These are phyloP conservation scores for Pachyrhizus erosus DNA, from an alignment of 306 rosid genomes.

Conservation along the genomic window DNA sequence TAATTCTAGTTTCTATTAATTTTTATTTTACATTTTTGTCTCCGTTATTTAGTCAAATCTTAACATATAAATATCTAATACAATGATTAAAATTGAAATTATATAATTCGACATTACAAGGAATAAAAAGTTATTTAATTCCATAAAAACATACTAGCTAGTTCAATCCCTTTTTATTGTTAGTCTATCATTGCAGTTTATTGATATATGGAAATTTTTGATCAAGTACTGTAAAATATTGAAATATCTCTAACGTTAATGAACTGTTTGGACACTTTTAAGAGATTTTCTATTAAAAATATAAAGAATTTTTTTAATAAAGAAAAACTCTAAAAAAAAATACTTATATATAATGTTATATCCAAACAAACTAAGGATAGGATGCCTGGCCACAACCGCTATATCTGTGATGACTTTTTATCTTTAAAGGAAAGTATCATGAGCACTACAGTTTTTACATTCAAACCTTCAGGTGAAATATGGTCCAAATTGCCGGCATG, in stretches of 20 bases:
- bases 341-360: too few relatives aligned
- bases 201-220: background rate
- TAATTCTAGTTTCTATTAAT: too few relatives aligned
- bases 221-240: background rate
- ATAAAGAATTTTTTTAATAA: too few relatives aligned
- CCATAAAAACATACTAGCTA: background rate
- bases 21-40: too few relatives aligned
- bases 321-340: too few relatives aligned
- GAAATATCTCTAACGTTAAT: background rate
- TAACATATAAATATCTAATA: too few relatives aligned
- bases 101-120: background rate
- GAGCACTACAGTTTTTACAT: background rate
- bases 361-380: too few relatives aligned
- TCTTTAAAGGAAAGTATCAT: conserved; percentile 44
- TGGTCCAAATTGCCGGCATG: conserved; percentile 56
- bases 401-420: conserved; percentile 33
- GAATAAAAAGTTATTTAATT: background rate
- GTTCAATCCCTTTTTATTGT: background rate
- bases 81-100: too few relatives aligned
- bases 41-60: too few relatives aligned
- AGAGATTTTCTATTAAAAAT: too few relatives aligned
- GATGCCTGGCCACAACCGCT: conserved; percentile 17
- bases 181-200: background rate
- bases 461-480: conserved; percentile 36
- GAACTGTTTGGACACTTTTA: too few relatives aligned